Percentiles rank a stretch among this genome's conserved stretches.
These are phyloP conservation scores for Hymenoscyphus salicellus DNA, from an alignment of 2,329 filamentous ascomycete species.

Conservation along the genomic window DNA sequence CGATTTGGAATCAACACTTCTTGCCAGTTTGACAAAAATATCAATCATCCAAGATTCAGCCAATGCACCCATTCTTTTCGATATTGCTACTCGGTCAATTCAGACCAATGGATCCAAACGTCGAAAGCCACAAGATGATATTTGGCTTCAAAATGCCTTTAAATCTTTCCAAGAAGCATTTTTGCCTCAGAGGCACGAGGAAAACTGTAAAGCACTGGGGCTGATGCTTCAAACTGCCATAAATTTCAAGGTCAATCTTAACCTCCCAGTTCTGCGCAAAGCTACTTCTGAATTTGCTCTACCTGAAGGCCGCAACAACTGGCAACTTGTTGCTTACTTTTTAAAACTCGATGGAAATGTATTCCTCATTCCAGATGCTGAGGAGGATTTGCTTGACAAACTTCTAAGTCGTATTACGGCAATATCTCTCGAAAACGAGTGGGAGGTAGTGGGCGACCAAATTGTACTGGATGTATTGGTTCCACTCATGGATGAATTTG, in stretches of 20 bases:
- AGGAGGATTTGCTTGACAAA: conserved; percentile 30
- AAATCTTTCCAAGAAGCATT: conserved; percentile 33
- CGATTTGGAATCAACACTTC: conserved; percentile 23
- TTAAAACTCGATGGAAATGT: conserved; percentile 45
- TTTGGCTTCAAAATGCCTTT: conserved; percentile 50
- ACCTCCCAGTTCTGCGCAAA: conserved; percentile 35
- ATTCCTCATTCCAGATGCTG: conserved; percentile 40
- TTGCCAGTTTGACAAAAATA: conserved; percentile 27
- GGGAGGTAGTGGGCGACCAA: conserved; percentile 24
- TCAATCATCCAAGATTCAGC: conserved; percentile 32
- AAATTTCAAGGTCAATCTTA: conserved; percentile 36
- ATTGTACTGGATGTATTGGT: conserved; percentile 38
- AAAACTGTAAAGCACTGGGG: conserved; percentile 29
- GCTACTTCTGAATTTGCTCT: conserved; percentile 34
- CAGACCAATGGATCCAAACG: conserved; percentile 44
- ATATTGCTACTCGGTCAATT: conserved; percentile 45
- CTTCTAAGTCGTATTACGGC: conserved; percentile 37
- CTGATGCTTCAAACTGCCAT: conserved; percentile 39
- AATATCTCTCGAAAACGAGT: conserved; percentile 22
- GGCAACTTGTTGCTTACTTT: conserved; percentile 43
- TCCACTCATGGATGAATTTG: conserved; percentile 43
- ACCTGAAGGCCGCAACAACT: conserved; percentile 35
- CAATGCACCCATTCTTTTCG: conserved; percentile 44
- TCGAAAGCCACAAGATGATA: conserved; percentile 44
- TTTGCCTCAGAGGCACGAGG: conserved; percentile 15